Conservation (phyloP, 257 asterid species). For the Salvia miltiorrhiza region DNA sequence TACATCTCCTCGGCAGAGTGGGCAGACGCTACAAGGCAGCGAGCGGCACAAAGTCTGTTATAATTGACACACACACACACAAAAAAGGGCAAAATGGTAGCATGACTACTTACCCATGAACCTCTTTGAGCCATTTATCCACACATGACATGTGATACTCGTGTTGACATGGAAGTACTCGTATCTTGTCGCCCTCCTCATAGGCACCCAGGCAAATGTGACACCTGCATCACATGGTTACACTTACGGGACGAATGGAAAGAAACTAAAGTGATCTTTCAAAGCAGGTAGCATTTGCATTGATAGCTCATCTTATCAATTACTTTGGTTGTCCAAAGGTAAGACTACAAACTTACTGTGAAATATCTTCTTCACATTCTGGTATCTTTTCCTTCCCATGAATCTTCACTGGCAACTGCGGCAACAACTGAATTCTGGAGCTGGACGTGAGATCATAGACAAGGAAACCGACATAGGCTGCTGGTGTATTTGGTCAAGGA, state of each 20-base stretch:
- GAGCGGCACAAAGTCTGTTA: slow-evolving; percentile 14
- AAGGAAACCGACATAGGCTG: slow-evolving; percentile 66
- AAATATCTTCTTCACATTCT: slow-evolving; percentile 41
- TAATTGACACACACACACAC: not conserved
- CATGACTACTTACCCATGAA: slow-evolving; percentile 51
- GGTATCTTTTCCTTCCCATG: slow-evolving; percentile 34
- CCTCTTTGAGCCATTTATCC: slow-evolving; percentile 87
- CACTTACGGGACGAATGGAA: not conserved
- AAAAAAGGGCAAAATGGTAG: not conserved
- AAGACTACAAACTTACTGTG: slow-evolving; percentile 46
- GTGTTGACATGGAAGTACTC: slow-evolving; percentile 77
- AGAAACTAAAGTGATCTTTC: not conserved
- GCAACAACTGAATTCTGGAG: slow-evolving; percentile 78
- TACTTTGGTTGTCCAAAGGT: not conserved
- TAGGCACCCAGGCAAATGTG: slow-evolving; percentile 76
- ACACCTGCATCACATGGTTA: slow-evolving; percentile 48
- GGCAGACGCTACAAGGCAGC: slow-evolving; percentile 61
- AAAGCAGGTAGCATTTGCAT: too few relatives aligned
- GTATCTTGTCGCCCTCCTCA: slow-evolving; percentile 70
- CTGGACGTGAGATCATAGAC: slow-evolving; percentile 64
- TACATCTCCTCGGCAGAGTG: slow-evolving; percentile 78
- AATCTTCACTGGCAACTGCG: slow-evolving; percentile 66
- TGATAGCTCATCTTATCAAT: too few relatives aligned
- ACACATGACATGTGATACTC: slow-evolving; percentile 70
- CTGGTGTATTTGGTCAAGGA: slow-evolving; percentile 77